Conservation (phyloP, 495 filamentous ascomycete genomes). For the Emericellopsis terricola region DNA sequence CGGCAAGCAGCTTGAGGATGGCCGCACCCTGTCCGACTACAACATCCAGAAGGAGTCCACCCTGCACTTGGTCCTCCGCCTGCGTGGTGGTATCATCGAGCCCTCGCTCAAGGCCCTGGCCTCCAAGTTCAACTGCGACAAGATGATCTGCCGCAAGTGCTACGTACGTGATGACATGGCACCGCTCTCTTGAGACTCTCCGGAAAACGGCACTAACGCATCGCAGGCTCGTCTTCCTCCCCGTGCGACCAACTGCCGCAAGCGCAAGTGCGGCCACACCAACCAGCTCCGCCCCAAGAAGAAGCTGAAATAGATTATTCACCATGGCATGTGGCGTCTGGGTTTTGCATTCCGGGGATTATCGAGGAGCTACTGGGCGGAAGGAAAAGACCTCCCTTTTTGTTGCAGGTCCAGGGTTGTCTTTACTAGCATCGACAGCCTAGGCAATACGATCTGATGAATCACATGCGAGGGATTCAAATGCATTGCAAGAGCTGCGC, state of each 20-base stretch:
- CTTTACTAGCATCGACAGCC: neutral
- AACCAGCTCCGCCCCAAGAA: slow-evolving; percentile 99
- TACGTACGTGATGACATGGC: slow-evolving; percentile 80
- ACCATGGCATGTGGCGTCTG: slow-evolving; percentile 21
- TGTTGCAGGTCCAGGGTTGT: too few relatives aligned
- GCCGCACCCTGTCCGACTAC: slow-evolving; percentile 95
- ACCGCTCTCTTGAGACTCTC: neutral
- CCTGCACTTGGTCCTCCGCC: slow-evolving; percentile 96
- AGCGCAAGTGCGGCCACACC: slow-evolving; percentile 99
- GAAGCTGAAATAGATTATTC: slow-evolving; percentile 84
- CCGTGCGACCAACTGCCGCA: slow-evolving; percentile 97
- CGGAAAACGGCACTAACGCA: neutral
- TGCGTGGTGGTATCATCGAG: slow-evolving; percentile 99
- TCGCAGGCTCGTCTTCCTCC: slow-evolving; percentile 89
- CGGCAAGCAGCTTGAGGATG: slow-evolving; percentile 99
- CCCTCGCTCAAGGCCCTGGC: slow-evolving; percentile 96
- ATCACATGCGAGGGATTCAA: too few relatives aligned
- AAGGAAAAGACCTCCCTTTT: slow-evolving; percentile 7
- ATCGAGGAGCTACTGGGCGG: slow-evolving; percentile 7
- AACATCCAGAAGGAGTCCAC: slow-evolving; percentile 99
- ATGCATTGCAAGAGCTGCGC: too few relatives aligned
- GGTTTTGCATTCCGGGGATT: slow-evolving; percentile 15
- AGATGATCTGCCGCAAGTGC: slow-evolving; percentile 99
- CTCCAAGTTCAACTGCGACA: slow-evolving; percentile 99
- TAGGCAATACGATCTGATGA: neutral